Base-by-base conservation (phyloP, 2,329 filamentous ascomycete genomes). In the Macroventuria anomochaeta region DNA sequence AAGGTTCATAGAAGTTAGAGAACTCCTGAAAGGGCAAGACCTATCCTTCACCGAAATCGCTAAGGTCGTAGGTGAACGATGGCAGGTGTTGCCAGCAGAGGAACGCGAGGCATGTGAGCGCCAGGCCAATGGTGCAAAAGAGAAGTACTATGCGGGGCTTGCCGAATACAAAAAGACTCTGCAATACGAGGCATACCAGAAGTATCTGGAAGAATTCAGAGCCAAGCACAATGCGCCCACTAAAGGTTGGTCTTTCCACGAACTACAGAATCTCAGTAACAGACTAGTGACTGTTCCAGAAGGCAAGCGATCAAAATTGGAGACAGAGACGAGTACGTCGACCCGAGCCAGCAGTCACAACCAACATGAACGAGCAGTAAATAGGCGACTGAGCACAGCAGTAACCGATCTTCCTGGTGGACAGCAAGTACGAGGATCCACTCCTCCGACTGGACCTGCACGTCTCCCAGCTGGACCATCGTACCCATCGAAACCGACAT, bases 1-100 rank as follows among this genome's bases (percentile, higher is more conserved):
- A 75, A 29, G 3, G 7, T 2, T 11, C 33, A 0, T 60, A 90
- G 87, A 89, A 74, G 88, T 91, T 75, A 85, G 90, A 64, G 90
- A 93, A 64, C 85, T 89, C 18, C 76, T 93, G 20, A 91, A 90
- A 69, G 88, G 86, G 3, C 86, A 89, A 53, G 89, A 88, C 40
- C 76, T 93, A 4, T 89, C 87, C 1, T 95, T 95, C 64, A 92
- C 89, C 1, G 89, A 93, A 66, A 92, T 93, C 58, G 90, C 90
- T 10, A 93, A 93, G 67, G 77, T 91, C 1, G 90, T 93, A 1
- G 90, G 90, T 6, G 89, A 93, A 68, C 85, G 89, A 67, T 93
- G 90, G 90, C 90, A 93, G 69, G 87, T 85, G 46, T 75, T 93
- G 7, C 79, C 84, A 2, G 80, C 85, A 0, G 74, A 79, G 0